Conservation (phyloP, 1,284 basidiomycete genomes). For the Ganoderma lingzhi region DNA sequence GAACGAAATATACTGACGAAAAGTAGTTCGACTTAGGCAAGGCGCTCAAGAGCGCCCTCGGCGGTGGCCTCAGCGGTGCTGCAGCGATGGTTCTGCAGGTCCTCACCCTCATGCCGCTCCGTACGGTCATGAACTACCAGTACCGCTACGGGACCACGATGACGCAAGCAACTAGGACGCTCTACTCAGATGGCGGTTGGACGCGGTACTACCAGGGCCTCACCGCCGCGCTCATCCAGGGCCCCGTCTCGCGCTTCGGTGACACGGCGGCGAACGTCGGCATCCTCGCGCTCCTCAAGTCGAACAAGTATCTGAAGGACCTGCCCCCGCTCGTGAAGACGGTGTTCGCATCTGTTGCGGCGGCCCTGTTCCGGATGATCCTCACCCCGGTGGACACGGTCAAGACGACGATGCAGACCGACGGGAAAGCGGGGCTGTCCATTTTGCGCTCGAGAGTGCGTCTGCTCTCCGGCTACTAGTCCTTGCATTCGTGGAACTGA, state of each 20-base stretch:
- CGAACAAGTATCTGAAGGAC: slow-evolving; percentile 70
- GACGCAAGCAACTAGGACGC: slow-evolving; percentile 68
- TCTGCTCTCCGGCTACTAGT: slow-evolving; percentile 14
- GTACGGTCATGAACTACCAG: slow-evolving; percentile 94
- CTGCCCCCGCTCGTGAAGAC: slow-evolving; percentile 74
- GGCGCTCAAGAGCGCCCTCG: slow-evolving; percentile 81
- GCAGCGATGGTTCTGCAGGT: slow-evolving; percentile 86
- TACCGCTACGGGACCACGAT: slow-evolving; percentile 83
- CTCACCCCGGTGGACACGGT: slow-evolving; percentile 90
- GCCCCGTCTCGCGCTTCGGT: slow-evolving; percentile 82
- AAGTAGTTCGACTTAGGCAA: slow-evolving; percentile 77
- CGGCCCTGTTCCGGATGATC: slow-evolving; percentile 84
- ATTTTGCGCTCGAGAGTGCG: slow-evolving; percentile 73
- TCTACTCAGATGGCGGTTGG: slow-evolving; percentile 83
- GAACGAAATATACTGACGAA: not conserved
- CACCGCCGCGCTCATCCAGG: slow-evolving; percentile 82
- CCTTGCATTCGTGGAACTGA: not conserved
- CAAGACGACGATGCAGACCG: slow-evolving; percentile 92
- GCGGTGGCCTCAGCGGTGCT: slow-evolving; percentile 88
- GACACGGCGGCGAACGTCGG: slow-evolving; percentile 90
- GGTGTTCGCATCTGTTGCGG: slow-evolving; percentile 72
- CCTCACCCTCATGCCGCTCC: slow-evolving; percentile 83
- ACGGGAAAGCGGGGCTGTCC: slow-evolving; percentile 73
- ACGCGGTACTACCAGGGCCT: slow-evolving; percentile 87
- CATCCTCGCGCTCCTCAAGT: slow-evolving; percentile 77